These are phyloP conservation scores for Dendrobium huoshanense DNA, from an alignment of 106 monocot species.

Conservation along the genomic window DNA sequence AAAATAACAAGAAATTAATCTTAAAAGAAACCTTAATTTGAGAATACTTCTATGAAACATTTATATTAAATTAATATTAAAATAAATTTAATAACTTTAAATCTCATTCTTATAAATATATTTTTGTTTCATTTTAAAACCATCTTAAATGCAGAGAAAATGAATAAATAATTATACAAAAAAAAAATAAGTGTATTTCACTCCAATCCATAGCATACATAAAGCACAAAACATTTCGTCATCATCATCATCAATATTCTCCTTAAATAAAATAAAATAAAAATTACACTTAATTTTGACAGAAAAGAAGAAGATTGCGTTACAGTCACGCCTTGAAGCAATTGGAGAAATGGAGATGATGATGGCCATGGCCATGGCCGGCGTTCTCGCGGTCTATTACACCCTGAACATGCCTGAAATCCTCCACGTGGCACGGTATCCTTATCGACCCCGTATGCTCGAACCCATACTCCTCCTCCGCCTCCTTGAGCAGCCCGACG, in stretches of 20 bases:
- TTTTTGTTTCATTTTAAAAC: too few species aligned
- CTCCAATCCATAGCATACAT: neutral
- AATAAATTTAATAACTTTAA: too few species aligned
- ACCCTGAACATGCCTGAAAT: constrained; percentile 25
- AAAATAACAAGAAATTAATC: too few species aligned
- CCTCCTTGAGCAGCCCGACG: constrained; percentile 36
- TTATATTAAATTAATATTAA: too few species aligned
- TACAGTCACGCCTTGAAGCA: constrained; percentile 26
- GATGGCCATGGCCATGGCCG: neutral
- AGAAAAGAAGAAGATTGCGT: neutral
- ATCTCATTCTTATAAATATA: too few species aligned
- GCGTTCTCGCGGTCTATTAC: constrained; percentile 24
- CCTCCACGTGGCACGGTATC: constrained; percentile 42
- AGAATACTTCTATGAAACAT: too few species aligned
- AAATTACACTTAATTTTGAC: neutral
- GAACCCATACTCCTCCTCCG: constrained; percentile 50
- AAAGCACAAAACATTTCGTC: neutral
- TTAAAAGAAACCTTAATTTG: too few species aligned
- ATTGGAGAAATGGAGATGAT: constrained; percentile 7
- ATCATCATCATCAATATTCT: neutral
- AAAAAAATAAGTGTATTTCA: neutral
- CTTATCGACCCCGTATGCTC: constrained; percentile 43
- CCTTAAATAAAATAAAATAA: neutral
- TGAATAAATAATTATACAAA: neutral
- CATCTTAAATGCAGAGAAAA: too few species aligned